phyloP scores from a whole-genome alignment of 148 eudicot species.

The Oxyria digyna region DNA sequence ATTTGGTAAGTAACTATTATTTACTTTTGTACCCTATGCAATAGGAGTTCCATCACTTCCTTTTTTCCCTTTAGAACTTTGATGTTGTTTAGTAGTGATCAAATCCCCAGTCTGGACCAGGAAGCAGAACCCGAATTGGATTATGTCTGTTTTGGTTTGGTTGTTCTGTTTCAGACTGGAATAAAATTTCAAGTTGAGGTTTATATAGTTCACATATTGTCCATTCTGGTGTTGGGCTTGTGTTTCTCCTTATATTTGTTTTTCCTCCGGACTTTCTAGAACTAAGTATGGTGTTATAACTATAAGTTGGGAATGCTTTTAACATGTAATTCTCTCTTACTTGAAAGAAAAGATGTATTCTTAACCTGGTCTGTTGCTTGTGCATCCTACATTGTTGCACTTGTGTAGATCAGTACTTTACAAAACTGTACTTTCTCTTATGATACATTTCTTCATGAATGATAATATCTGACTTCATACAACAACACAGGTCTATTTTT shows the following conservation, averaged over 20 bases:
- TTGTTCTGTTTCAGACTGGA: neutral
- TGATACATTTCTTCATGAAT: neutral
- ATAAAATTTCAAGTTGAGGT: neutral
- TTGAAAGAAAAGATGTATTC: neutral
- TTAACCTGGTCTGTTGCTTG: neutral
- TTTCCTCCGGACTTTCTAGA: neutral
- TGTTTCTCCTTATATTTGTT: neutral
- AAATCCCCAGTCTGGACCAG: neutral
- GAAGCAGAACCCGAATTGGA: neutral
- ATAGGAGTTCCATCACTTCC: neutral
- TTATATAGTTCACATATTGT: neutral
- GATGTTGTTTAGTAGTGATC: neutral
- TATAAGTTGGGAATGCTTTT: neutral
- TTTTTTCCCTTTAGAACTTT: neutral
- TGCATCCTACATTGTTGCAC: neutral
- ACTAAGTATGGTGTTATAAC: neutral
- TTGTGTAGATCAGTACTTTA: neutral
- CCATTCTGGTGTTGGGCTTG: neutral
- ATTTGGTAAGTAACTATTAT: constrained; percentile 48
- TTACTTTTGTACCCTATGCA: neutral
- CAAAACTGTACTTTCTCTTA: neutral
- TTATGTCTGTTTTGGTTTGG: neutral
- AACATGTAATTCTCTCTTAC: neutral
- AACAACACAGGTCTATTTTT: constrained; percentile 49
- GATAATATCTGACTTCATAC: neutral